A percentile compares a stretch with the other conserved stretches of the same genome.
Evolutionary conservation across 2,329 filamentous ascomycete genomes (phyloP).

Genomic region (Alternaria sp.): DNA sequence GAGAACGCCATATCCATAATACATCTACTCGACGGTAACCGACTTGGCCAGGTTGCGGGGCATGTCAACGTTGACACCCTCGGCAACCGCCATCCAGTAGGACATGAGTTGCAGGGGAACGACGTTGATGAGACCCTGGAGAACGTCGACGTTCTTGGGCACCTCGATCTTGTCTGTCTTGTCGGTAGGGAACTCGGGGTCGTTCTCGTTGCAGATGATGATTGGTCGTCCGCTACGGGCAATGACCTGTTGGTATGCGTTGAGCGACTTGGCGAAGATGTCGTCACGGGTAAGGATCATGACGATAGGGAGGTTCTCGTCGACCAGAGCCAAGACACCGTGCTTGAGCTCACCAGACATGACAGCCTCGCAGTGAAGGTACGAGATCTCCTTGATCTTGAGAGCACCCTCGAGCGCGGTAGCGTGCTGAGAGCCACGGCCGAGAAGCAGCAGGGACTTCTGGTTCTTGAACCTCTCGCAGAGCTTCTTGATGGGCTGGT

Average conservation of each 20-base stretch:
- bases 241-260: conserved; percentile 99
- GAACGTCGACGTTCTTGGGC: conserved; percentile 89
- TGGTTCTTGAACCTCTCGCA: conserved; percentile 96
- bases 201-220: conserved; percentile 93
- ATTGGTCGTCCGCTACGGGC: conserved; percentile 95
- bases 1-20: conserved; percentile 19
- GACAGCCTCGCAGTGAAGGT: conserved; percentile 98
- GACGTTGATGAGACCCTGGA: conserved; percentile 97
- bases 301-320: conserved; percentile 98
- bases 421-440: conserved; percentile 94
- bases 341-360: conserved; percentile 99
- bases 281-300: conserved; percentile 98
- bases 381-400: conserved; percentile 99
- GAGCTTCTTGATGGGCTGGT: conserved; percentile 92
- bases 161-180: conserved; percentile 98
- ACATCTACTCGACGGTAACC: conserved; percentile 90
- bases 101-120: conserved; percentile 97
- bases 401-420: conserved; percentile 95
- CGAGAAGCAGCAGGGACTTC: conserved; percentile 91
- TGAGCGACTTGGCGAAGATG: conserved; percentile 98
- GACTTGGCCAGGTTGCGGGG: conserved; percentile 98
- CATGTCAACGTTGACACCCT: conserved; percentile 98
- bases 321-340: conserved; percentile 93
- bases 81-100: conserved; percentile 97
- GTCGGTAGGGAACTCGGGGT: conserved; percentile 85